Conservation (phyloP, 2,329 filamentous ascomycete genomes). For the Cadophora malorum region DNA sequence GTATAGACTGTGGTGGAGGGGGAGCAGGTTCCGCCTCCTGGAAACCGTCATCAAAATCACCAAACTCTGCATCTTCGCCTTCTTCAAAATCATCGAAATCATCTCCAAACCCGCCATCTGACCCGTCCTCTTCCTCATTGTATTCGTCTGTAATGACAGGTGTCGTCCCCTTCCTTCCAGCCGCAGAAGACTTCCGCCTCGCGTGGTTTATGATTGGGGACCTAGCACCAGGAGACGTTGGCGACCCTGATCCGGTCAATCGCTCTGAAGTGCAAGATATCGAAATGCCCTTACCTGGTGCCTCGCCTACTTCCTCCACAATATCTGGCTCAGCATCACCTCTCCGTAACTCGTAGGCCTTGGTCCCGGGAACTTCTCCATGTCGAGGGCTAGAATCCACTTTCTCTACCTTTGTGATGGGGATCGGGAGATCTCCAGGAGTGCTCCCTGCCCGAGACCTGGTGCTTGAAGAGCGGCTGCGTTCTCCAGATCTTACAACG, state of each 20-base stretch:
- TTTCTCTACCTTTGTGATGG: conserved; percentile 63
- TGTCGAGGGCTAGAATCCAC: conserved; percentile 62
- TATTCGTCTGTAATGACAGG: conserved; percentile 60
- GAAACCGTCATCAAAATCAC: conserved; percentile 68
- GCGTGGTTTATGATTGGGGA: conserved; percentile 50
- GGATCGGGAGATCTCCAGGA: conserved; percentile 54
- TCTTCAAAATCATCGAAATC: conserved; percentile 76
- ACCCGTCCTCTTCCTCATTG: conserved; percentile 61
- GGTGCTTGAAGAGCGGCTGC: conserved; percentile 36
- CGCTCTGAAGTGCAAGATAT: conserved; percentile 50
- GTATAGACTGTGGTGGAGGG: conserved; percentile 46
- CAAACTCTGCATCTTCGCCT: conserved; percentile 55
- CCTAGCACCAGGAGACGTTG: conserved; percentile 58
- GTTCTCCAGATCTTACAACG: conserved; percentile 52
- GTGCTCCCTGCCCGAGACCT: conserved; percentile 41
- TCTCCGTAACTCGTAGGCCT: conserved; percentile 61
- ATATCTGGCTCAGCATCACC: conserved; percentile 66
- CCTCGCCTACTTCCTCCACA: conserved; percentile 56
- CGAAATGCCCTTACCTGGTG: conserved; percentile 60
- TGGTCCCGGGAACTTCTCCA: conserved; percentile 66
- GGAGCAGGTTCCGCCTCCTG: conserved; percentile 58
- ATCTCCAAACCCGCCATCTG: conserved; percentile 60
- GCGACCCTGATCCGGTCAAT: conserved; percentile 68
- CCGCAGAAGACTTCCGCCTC: conserved; percentile 45
- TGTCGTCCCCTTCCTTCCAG: conserved; percentile 39